Evolutionary conservation across 2,329 filamentous ascomycete species (phyloP), one percentile per base, ranked within the genome.

Genomic region (Colletotrichum musae): DNA sequence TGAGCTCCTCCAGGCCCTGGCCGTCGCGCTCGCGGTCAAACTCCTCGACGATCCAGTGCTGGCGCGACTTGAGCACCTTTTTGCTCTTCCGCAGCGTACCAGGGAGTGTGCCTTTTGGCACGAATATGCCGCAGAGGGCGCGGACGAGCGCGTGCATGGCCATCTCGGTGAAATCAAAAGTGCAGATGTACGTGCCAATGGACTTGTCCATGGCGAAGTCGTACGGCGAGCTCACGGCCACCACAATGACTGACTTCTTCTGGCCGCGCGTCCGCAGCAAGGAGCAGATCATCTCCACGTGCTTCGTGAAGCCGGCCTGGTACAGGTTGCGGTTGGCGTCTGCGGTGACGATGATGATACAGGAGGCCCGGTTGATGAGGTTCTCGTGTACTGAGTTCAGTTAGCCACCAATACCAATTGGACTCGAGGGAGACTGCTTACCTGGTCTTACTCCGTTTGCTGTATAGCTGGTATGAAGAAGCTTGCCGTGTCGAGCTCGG

Each of bases 241-340:
- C 92, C 4, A 98, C 95, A 26, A 98, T 91, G 45, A 98, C 83
- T 1, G 95, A 93, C 80, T 97, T 98, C 79, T 96, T 93, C 76
- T 94, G 93, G 2, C 93, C 93, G 15, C 88, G 88, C 6, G 91
- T 90, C 6, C 90, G 89, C 66, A 94, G 87, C 89, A 94, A 92
- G 24, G 93, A 94, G 81, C 95, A 98, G 81, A 98, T 95, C 92
- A 97, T 96, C 13, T 95, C 92, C 9, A 98, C 93, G 73, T 98
- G 95, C 78, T 98, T 98, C 2, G 95, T 95, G 77, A 98, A 98
- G 0, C 94, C 94, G 58, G 94, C 91, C 78, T 98, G 95, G 77
- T 98, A 98, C 15, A 97, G 83, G 76, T 98, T 98, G 48, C 95
- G 88, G 77, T 97, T 97, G 1, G 95, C 95, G 81, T 98, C 95